Evolutionary conservation across 352 stramenopile genomes (phyloP).

Genomic region (Pythium pyrilobum): DNA sequence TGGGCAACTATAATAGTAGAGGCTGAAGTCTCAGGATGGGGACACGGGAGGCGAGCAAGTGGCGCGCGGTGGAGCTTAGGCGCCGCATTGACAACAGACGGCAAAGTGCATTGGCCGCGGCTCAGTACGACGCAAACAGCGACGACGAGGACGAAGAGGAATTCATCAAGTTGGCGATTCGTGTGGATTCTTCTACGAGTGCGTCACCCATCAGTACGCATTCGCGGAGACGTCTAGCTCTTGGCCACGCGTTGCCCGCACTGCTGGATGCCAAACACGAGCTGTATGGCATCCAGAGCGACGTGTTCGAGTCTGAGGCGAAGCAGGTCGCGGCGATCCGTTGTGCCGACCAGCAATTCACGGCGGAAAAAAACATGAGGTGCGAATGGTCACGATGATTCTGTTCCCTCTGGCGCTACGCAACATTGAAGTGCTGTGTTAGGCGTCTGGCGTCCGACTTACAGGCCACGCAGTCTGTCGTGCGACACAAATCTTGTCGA

Average conservation of each 20-base stretch:
- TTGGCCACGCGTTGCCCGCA: conserved; percentile 20
- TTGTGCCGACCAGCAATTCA: conserved; percentile 56
- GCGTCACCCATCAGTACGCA: too few relatives aligned
- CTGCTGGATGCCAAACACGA: conserved; percentile 36
- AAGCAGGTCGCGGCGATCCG: conserved; percentile 33
- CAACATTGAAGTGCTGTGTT: background rate
- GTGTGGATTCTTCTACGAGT: too few relatives aligned
- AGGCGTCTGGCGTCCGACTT: conserved; percentile 43
- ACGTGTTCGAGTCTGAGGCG: conserved; percentile 45
- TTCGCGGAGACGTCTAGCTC: too few relatives aligned
- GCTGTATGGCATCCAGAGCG: conserved; percentile 41
- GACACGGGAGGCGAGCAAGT: conserved; percentile 1
- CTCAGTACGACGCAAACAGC: conserved; percentile 7
- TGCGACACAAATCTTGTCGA: conserved; percentile 42
- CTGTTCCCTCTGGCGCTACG: too few relatives aligned
- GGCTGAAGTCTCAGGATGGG: background rate
- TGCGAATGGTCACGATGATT: background rate
- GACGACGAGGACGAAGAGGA: background rate
- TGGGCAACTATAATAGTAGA: background rate
- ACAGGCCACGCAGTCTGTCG: conserved; percentile 25
- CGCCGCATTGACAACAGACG: conserved; percentile 38
- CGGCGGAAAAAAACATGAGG: conserved; percentile 43
- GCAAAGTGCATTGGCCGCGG: background rate
- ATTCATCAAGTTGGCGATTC: background rate
- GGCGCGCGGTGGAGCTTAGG: conserved; percentile 44